phyloP scores from a whole-genome alignment of 345 rosid genomes.

The Camelina neglecta region DNA sequence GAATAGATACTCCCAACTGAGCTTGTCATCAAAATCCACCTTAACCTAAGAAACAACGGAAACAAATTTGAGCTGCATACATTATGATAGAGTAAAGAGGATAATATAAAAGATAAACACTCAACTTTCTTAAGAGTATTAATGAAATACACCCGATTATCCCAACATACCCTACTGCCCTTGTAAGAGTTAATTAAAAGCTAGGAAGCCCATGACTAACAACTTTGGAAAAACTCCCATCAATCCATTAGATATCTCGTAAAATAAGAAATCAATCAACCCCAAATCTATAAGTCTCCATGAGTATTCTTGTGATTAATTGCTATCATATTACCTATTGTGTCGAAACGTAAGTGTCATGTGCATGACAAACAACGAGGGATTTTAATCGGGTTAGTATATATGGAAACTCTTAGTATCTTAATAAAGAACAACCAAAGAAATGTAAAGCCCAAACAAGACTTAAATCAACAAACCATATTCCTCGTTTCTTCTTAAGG shows the following conservation, averaged over 20 bases:
- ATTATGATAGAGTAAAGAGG: conserved; percentile 1
- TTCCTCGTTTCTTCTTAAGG: neutral
- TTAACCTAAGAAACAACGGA: conserved; percentile 62
- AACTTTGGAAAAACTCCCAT: conserved; percentile 12
- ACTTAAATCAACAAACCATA: conserved; percentile 27
- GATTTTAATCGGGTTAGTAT: neutral
- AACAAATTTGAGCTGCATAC: conserved; percentile 8
- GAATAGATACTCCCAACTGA: conserved; percentile 98
- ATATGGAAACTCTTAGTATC: conserved; percentile 12
- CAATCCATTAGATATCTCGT: neutral
- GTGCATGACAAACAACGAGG: conserved; percentile 32
- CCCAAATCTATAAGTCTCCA: neutral
- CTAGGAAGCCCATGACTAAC: conserved; percentile 12
- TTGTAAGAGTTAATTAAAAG: conserved; percentile 12
- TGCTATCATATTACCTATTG: conserved; percentile 24
- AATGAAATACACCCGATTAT: neutral
- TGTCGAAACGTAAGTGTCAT: conserved; percentile 10
- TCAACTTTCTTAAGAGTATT: neutral
- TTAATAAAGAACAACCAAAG: conserved; percentile 3
- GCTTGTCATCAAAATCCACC: conserved; percentile 96
- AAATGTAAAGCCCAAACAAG: conserved; percentile 29
- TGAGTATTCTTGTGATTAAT: conserved; percentile 12
- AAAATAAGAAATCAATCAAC: conserved; percentile 1
- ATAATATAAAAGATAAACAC: conserved; percentile 1
- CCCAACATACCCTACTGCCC: conserved; percentile 14